A percentile compares a stretch with the other conserved stretches of the same genome.
Evolutionary conservation across 2,329 filamentous ascomycete species (phyloP).

Genomic region (Emmonsia crescens): DNA sequence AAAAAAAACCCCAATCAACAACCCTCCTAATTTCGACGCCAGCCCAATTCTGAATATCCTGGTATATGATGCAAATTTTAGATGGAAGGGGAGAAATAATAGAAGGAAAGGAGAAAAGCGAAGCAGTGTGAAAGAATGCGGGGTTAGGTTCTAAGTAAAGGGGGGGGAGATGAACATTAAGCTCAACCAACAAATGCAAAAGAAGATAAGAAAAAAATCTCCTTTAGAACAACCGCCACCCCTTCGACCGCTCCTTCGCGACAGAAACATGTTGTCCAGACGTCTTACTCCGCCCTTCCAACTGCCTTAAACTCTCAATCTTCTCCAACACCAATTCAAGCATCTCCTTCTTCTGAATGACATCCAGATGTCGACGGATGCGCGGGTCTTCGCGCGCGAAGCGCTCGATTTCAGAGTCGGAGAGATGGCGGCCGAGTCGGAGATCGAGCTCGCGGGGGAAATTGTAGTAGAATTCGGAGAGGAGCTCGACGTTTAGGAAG

Average conservation of each 20-base stretch:
- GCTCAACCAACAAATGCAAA: background rate
- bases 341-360: constrained; percentile 83
- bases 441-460: constrained; percentile 88
- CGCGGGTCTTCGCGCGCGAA: constrained; percentile 92
- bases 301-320: constrained; percentile 79
- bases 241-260: constrained; percentile 28
- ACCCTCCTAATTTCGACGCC: constrained; percentile 7
- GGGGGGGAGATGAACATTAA: background rate
- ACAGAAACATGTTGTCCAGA: constrained; percentile 26
- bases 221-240: constrained; percentile 36
- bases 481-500: constrained; percentile 91
- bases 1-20: background rate
- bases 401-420: constrained; percentile 68
- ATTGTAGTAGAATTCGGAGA: constrained; percentile 96
- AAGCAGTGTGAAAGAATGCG: background rate
- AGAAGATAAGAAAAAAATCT: constrained; percentile 3
- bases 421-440: constrained; percentile 70
- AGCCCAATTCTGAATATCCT: constrained; percentile 10
- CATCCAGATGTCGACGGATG: constrained; percentile 76
- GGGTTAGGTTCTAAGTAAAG: background rate
- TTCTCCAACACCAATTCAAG: constrained; percentile 89
- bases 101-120: background rate
- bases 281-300: constrained; percentile 64
- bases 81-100: background rate
- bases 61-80: constrained; percentile 9